Base-by-base conservation (phyloP, 495 filamentous ascomycete species). In the Tetracladium setigerum region DNA sequence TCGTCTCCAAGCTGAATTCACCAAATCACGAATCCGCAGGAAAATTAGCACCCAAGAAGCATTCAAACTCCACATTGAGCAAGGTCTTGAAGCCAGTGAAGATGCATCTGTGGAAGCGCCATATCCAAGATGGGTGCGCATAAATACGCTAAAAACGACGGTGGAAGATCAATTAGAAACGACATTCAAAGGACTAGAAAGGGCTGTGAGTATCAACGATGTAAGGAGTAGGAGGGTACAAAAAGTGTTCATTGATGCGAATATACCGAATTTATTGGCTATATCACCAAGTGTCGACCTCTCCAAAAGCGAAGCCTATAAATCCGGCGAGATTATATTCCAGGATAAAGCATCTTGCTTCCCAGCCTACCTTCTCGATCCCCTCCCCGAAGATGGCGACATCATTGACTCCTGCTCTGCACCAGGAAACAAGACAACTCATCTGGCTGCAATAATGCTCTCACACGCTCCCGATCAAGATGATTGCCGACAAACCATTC, bases 301-400 rank as follows among this genome's bases (percentile, higher is more conserved):
- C 42, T 78, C 79, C 8, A 78, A 76, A 30, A 80, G 77, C 0
- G 54, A 74, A 8, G 85, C 87, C 1, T 96, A 96, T 60, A 74
- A 67, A 18, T 66, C 72, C 3, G 92, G 92, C 1, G 66, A 78
- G 38, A 75, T 98, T 45, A 95, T 96, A 34, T 60, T 98, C 32
- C 92, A 98, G 64, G 94, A 98, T 60, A 96, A 95, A 60, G 94
- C 92, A 1, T 95, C 88, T 0, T 98, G 92, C 55, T 95, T 98
- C 54, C 91, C 92, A 4, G 92, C 90, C 0, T 86, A 88, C 59
- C 68, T 98, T 0, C 66, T 96, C 0, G 78, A 89, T 43, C 75
- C 80, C 4, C 57, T 58, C 1, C 53, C 69, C 3, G 68, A 71
- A 41, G 71, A 80, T 46, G 87, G 85, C 2, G 79, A 91, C 50